Conservation (phyloP, 306 rosid genomes). For the Casuarina equisetifolia region DNA sequence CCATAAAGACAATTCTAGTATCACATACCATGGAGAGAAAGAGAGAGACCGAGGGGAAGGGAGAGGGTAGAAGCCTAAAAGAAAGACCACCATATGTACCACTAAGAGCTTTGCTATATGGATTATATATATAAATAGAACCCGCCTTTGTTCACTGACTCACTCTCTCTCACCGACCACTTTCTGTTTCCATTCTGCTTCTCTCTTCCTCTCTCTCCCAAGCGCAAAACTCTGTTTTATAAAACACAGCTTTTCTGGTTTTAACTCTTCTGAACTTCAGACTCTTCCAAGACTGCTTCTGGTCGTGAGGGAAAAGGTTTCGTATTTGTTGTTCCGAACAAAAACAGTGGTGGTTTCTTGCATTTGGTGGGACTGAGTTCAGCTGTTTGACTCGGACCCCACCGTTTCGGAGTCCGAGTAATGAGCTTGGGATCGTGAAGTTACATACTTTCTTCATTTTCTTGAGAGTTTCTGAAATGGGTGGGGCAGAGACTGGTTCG, state of each 20-base stretch:
- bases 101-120: not conserved
- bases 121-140: slow-evolving; percentile 10
- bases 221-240: slow-evolving; percentile 17
- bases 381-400: slow-evolving; percentile 25
- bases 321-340: not conserved
- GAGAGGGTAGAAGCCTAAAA: not conserved
- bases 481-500: slow-evolving; percentile 35
- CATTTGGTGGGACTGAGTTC: not conserved
- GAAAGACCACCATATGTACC: slow-evolving; percentile 1
- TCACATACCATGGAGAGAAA: not conserved
- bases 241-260: slow-evolving; percentile 21
- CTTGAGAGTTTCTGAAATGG: slow-evolving; percentile 34
- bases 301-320: not conserved
- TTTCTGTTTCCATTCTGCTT: slow-evolving; percentile 12
- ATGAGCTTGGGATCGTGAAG: slow-evolving; percentile 25
- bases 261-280: slow-evolving; percentile 20
- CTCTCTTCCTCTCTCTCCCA: not conserved
- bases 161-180: slow-evolving; percentile 37
- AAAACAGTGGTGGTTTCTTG: slow-evolving; percentile 1
- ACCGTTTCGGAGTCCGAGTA: slow-evolving; percentile 8
- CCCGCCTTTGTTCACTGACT: slow-evolving; percentile 15
- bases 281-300: slow-evolving; percentile 4
- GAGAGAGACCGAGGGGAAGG: not conserved
- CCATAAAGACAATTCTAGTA: slow-evolving; percentile 15
- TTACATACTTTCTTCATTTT: not conserved